Percentiles rank a stretch among this genome's conserved stretches.
These are phyloP conservation scores for Phytophthora boehmeriae DNA, from an alignment of 352 stramenopile genomes.

Conservation along the genomic window DNA sequence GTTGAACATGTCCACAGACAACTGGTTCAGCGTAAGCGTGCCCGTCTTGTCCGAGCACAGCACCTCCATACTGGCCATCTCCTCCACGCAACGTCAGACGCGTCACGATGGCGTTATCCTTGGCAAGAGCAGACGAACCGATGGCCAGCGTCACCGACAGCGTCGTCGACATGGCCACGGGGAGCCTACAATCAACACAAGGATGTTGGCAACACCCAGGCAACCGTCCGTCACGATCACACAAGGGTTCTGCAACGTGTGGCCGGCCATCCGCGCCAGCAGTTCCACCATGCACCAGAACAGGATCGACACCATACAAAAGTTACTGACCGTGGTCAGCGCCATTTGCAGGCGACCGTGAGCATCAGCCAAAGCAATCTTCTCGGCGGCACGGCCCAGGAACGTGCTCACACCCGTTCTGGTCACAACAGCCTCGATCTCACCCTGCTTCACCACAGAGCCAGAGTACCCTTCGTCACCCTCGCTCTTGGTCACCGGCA, in stretches of 20 bases:
- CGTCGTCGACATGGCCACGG: constrained; percentile 94
- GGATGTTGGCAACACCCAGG: constrained; percentile 70
- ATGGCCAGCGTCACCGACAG: constrained; percentile 92
- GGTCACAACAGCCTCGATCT: constrained; percentile 91
- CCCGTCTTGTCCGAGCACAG: constrained; percentile 96
- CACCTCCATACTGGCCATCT: constrained; percentile 92
- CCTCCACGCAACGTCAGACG: constrained; percentile 92
- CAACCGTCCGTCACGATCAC: constrained; percentile 82
- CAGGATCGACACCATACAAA: constrained; percentile 89
- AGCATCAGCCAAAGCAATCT: constrained; percentile 80
- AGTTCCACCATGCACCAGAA: constrained; percentile 89
- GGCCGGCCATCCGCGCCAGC: constrained; percentile 79
- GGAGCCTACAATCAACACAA: constrained; percentile 93
- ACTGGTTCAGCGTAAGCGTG: constrained; percentile 95
- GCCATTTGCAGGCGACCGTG: constrained; percentile 91
- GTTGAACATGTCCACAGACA: constrained; percentile 93
- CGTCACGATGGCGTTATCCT: constrained; percentile 93
- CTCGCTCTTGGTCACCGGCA: constrained; percentile 90
- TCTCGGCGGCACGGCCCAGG: constrained; percentile 86
- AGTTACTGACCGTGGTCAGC: constrained; percentile 92
- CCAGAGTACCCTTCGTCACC: constrained; percentile 83
- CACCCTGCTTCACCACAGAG: constrained; percentile 88
- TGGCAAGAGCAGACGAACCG: constrained; percentile 86
- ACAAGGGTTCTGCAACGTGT: constrained; percentile 77
- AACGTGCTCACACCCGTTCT: constrained; percentile 91